phyloP scores from a whole-genome alignment of 2,329 filamentous ascomycete species.

The Claviceps spartinae region DNA sequence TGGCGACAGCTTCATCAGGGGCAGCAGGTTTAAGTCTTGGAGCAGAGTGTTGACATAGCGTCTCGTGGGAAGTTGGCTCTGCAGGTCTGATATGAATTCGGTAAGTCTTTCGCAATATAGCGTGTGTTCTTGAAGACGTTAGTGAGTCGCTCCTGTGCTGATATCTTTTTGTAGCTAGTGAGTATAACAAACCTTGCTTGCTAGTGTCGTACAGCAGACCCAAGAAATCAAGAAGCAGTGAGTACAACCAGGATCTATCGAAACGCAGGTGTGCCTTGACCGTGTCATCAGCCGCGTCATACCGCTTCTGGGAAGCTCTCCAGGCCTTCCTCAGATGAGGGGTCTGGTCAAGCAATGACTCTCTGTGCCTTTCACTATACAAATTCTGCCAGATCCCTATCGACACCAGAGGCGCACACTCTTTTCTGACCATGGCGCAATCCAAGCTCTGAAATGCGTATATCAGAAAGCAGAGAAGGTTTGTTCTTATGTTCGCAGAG shows the following conservation, averaged over 20 bases:
- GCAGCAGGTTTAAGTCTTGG: conserved; percentile 70
- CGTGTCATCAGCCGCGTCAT: conserved; percentile 69
- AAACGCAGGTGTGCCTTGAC: conserved; percentile 72
- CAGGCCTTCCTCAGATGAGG: conserved; percentile 76
- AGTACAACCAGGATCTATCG: conserved; percentile 87
- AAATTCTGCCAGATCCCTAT: conserved; percentile 95
- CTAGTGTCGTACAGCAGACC: conserved; percentile 50
- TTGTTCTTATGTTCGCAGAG: conserved; percentile 53
- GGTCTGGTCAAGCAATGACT: conserved; percentile 57
- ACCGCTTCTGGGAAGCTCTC: conserved; percentile 76
- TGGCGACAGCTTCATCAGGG: conserved; percentile 65
- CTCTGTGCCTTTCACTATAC: conserved; percentile 60
- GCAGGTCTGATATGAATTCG: conserved; percentile 78
- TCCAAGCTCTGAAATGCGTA: conserved; percentile 90
- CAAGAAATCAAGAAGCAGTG: conserved; percentile 71
- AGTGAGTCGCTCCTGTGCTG: neutral
- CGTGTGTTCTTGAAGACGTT: neutral
- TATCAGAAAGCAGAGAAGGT: conserved; percentile 82
- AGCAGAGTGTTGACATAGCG: conserved; percentile 85
- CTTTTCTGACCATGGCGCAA: conserved; percentile 76
- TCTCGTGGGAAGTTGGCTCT: conserved; percentile 86
- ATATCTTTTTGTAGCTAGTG: neutral
- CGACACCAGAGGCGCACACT: conserved; percentile 88
- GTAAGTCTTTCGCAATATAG: conserved; percentile 82
- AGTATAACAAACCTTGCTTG: conserved; percentile 27